These are phyloP conservation scores for Gynochthodes officinalis DNA, from an alignment of 257 asterid genomes.

Conservation along the genomic window DNA sequence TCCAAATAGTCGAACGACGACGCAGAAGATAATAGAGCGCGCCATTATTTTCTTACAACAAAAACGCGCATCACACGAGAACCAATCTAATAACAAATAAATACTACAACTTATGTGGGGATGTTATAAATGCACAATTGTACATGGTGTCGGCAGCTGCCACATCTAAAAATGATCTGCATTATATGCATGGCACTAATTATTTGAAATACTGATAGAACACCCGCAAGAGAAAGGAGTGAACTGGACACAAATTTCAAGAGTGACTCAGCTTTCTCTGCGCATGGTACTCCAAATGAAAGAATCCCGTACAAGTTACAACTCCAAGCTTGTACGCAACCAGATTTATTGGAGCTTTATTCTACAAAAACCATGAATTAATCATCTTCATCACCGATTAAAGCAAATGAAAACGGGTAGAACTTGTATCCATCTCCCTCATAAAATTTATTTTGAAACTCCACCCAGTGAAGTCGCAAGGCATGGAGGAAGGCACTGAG, in stretches of 20 bases:
- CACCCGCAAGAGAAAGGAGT: not conserved
- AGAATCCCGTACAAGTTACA: conserved; percentile 33
- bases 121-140: conserved; percentile 1
- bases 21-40: not conserved
- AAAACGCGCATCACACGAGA: not conserved
- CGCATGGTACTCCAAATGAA: conserved; percentile 35
- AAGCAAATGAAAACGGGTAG: conserved; percentile 64
- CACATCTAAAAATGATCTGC: conserved; percentile 4
- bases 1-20: not conserved
- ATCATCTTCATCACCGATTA: conserved; percentile 62
- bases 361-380: conserved; percentile 27
- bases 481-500: conserved; percentile 98
- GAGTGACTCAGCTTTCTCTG: conserved; percentile 29
- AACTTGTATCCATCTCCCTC: conserved; percentile 99
- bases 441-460: conserved; percentile 89
- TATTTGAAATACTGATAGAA: conserved; percentile 15
- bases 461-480: conserved; percentile 97
- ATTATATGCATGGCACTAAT: not conserved
- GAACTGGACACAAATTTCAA: not conserved
- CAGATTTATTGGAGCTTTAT: conserved; percentile 26
- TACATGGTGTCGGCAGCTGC: conserved; percentile 4
- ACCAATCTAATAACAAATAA: conserved; percentile 3
- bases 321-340: conserved; percentile 22
- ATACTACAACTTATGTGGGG: conserved; percentile 2
- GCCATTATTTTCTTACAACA: conserved; percentile 15